These are phyloP conservation scores for Theobroma grandiflorum DNA, from an alignment of 441 rosid genomes.

Conservation along the genomic window DNA sequence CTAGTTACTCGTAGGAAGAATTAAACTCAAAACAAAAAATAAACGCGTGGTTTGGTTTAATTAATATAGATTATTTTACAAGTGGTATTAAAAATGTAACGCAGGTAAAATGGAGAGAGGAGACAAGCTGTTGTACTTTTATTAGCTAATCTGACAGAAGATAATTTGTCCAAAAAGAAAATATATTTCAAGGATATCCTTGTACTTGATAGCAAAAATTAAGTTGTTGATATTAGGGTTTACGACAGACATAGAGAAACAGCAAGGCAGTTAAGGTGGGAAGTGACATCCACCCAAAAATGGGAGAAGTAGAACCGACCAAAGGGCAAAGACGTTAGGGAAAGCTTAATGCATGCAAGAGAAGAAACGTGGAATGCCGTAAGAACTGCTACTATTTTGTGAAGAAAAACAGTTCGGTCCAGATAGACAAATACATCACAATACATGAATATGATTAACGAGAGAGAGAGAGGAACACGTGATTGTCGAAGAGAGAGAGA, in stretches of 20 bases:
- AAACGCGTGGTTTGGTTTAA: too few species aligned
- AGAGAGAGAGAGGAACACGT: conserved; percentile 43
- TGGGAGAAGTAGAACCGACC: conserved; percentile 20
- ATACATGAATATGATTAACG: conserved; percentile 3
- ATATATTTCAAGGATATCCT: too few species aligned
- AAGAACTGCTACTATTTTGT: conserved; percentile 3
- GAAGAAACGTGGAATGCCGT: conserved; percentile 32
- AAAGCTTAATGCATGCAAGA: neutral
- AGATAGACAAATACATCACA: conserved; percentile 9
- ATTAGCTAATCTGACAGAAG: too few species aligned
- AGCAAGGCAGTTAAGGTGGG: neutral
- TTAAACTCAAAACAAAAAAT: too few species aligned
- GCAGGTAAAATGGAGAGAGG: too few species aligned
- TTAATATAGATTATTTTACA: too few species aligned
- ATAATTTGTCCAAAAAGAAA: too few species aligned
- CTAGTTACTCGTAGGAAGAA: too few species aligned
- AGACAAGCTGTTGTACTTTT: too few species aligned
- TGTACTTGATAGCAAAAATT: too few species aligned
- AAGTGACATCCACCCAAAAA: neutral
- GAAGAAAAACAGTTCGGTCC: conserved; percentile 26
- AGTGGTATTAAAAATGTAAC: too few species aligned
- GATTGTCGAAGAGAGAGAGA: conserved; percentile 25
- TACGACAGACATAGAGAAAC: neutral
- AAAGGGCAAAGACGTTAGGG: conserved; percentile 27
- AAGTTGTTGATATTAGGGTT: neutral